These are phyloP conservation scores for slime mould (Dictyostelium discoideum) DNA, from an alignment of 78 protist species.

Conservation along the genomic window DNA sequence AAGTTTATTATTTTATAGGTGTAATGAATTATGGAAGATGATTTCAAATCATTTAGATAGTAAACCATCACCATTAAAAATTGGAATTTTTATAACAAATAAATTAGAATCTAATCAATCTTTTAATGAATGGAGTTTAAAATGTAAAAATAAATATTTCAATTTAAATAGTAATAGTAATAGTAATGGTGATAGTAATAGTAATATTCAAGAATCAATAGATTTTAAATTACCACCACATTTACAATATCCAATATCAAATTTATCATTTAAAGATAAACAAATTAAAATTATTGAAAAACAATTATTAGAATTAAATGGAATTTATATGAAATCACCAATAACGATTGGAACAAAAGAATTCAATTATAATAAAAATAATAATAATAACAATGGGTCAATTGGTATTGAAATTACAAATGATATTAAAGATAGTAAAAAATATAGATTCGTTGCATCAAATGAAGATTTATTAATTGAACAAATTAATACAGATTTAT, in stretches of 20 bases:
- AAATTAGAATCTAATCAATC: neutral
- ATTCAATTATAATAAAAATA: too few species aligned
- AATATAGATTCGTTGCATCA: neutral
- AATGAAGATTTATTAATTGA: neutral
- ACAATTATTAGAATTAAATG: neutral
- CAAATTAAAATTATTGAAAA: neutral
- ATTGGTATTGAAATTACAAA: neutral
- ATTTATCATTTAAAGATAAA: neutral
- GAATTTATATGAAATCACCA: neutral
- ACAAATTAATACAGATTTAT: neutral
- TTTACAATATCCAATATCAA: neutral
- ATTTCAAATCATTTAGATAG: neutral
- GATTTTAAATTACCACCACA: neutral
- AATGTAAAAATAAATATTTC: neutral
- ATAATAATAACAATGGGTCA: neutral
- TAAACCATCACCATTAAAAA: neutral
- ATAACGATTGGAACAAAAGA: neutral
- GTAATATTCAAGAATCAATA: too few species aligned
- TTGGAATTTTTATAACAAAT: conserved; percentile 2
- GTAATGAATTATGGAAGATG: neutral
- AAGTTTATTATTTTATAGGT: neutral
- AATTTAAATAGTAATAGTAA: neutral
- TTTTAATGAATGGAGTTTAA: neutral
- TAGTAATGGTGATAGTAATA: neutral
- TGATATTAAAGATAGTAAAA: neutral